phyloP scores from a whole-genome alignment of 805 yeast species.

The Candida yuanshanica region DNA sequence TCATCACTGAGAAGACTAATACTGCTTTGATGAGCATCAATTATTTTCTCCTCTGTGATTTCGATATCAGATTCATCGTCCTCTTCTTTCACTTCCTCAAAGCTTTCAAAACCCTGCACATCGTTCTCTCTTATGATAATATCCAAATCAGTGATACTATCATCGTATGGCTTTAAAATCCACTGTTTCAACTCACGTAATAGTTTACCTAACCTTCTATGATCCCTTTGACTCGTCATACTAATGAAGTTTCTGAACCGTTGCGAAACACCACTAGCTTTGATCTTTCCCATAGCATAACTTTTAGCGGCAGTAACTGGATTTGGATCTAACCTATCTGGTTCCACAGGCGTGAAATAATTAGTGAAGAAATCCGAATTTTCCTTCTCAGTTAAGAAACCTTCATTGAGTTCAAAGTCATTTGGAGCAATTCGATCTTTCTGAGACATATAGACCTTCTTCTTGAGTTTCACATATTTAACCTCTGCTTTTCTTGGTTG shows the following conservation, averaged over 20 bases:
- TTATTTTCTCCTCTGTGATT: neutral
- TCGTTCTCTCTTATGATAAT: slow-evolving; percentile 1
- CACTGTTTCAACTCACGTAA: neutral
- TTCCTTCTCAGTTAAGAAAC: slow-evolving; percentile 15
- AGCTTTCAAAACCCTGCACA: neutral
- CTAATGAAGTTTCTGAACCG: slow-evolving; percentile 11
- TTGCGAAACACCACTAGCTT: slow-evolving; percentile 10
- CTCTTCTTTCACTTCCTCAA: neutral
- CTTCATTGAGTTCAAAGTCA: slow-evolving; percentile 11
- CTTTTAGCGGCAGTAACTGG: slow-evolving; percentile 12
- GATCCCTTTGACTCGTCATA: slow-evolving; percentile 5
- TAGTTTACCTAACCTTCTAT: slow-evolving; percentile 10
- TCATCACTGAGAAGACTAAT: slow-evolving; percentile 9
- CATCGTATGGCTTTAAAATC: neutral
- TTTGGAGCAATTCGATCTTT: slow-evolving; percentile 8
- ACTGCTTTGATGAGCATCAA: neutral
- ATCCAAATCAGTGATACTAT: neutral
- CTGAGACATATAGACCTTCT: slow-evolving; percentile 7
- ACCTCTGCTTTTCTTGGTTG: slow-evolving; percentile 1
- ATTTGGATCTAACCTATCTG: slow-evolving; percentile 4
- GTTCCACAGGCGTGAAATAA: slow-evolving; percentile 6
- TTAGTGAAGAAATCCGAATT: slow-evolving; percentile 14
- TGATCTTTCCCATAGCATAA: slow-evolving; percentile 8
- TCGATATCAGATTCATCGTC: slow-evolving; percentile 1
- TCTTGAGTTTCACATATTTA: neutral